Conservation (phyloP, 2,329 filamentous ascomycete genomes). For the Aspergillus felis region DNA sequence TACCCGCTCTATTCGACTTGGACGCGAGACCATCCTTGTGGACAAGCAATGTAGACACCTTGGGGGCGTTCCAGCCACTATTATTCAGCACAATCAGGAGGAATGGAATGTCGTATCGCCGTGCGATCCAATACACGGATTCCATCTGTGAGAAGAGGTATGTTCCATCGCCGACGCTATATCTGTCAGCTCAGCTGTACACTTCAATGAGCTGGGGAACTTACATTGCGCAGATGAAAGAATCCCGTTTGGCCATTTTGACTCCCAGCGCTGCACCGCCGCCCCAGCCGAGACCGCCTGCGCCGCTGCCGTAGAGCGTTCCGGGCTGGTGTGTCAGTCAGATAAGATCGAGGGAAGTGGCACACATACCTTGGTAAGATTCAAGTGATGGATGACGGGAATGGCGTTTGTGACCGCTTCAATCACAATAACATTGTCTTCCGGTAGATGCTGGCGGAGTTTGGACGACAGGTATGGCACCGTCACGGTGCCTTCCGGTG, state of each 20-base stretch:
- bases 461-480: slow-evolving; percentile 53
- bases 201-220: background rate
- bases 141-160: slow-evolving; percentile 62
- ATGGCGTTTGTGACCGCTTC: slow-evolving; percentile 58
- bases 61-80: slow-evolving; percentile 57
- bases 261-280: slow-evolving; percentile 70
- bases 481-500: slow-evolving; percentile 27
- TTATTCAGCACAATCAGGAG: slow-evolving; percentile 65
- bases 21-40: slow-evolving; percentile 58
- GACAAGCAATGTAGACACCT: slow-evolving; percentile 55
- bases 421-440: slow-evolving; percentile 66
- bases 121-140: slow-evolving; percentile 63
- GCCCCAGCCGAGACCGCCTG: slow-evolving; percentile 73
- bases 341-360: background rate
- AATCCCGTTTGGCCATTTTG: slow-evolving; percentile 59
- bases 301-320: slow-evolving; percentile 61
- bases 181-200: slow-evolving; percentile 2
- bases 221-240: slow-evolving; percentile 55
- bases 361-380: slow-evolving; percentile 41
- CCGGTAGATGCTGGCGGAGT: slow-evolving; percentile 53
- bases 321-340: background rate
- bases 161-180: slow-evolving; percentile 58
- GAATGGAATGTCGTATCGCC: slow-evolving; percentile 60
- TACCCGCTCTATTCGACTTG: slow-evolving; percentile 44
- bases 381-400: slow-evolving; percentile 61